These are phyloP conservation scores for Pythium sukuiense DNA, from an alignment of 352 stramenopile species.

Conservation along the genomic window DNA sequence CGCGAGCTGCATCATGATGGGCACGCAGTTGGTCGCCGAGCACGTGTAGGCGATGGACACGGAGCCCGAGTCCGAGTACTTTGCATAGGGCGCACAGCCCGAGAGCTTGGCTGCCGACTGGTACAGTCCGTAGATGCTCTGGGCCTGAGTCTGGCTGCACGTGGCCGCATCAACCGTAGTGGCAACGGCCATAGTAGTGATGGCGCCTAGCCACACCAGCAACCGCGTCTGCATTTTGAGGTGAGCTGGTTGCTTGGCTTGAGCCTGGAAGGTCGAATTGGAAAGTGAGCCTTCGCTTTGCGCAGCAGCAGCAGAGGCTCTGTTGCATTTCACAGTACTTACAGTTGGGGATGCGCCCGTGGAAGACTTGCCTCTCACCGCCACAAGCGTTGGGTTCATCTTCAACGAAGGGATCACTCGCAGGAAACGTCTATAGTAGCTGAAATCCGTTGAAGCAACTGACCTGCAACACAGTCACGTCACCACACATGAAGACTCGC, in stretches of 20 bases:
- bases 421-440: neutral
- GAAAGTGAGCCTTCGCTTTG: neutral
- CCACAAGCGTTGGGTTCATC: slow-evolving; percentile 2
- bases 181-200: neutral
- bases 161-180: neutral
- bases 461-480: too few relatives aligned
- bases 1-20: slow-evolving; percentile 19
- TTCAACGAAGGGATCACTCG: neutral
- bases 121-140: slow-evolving; percentile 7
- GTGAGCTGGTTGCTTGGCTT: neutral
- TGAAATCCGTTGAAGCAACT: too few relatives aligned
- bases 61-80: neutral
- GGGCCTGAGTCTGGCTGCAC: slow-evolving; percentile 7
- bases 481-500: too few relatives aligned
- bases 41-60: slow-evolving; percentile 19
- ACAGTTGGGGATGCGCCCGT: neutral
- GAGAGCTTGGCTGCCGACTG: neutral
- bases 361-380: neutral
- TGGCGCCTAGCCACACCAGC: neutral
- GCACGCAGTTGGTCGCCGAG: slow-evolving; percentile 6
- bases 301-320: too few relatives aligned
- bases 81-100: slow-evolving; percentile 18
- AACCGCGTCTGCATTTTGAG: neutral
- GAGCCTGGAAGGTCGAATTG: neutral
- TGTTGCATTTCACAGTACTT: too few relatives aligned